phyloP scores from a whole-genome alignment of 225 moss, liverwort and hornwort species.

The Bryum argenteum region DNA sequence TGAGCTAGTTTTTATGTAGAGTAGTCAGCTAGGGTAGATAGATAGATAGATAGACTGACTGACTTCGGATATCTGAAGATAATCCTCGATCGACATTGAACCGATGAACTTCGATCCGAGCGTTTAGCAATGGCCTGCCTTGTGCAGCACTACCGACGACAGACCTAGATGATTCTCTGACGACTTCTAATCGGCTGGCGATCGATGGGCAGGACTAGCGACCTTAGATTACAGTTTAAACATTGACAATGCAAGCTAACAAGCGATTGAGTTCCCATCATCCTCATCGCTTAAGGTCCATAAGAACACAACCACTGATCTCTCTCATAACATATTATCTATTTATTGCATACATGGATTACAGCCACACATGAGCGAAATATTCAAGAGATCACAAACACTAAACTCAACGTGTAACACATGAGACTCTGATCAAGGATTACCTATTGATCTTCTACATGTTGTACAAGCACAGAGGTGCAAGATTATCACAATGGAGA shows the following conservation, averaged over 20 bases:
- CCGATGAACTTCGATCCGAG: not conserved
- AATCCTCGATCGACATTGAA: not conserved
- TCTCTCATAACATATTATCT: too few relatives aligned
- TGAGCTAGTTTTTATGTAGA: not conserved
- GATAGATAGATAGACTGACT: not conserved
- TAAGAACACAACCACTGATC: too few relatives aligned
- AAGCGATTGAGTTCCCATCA: slow-evolving; percentile 3
- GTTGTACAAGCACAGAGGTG: slow-evolving; percentile 22
- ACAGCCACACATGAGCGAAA: too few relatives aligned
- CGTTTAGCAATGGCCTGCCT: slow-evolving; percentile 12
- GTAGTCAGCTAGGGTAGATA: not conserved
- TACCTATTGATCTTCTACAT: slow-evolving; percentile 25
- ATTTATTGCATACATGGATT: too few relatives aligned
- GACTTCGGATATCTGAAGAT: not conserved
- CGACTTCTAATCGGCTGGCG: not conserved
- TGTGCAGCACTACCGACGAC: slow-evolving; percentile 23
- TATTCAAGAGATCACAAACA: too few relatives aligned
- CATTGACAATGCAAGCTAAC: not conserved
- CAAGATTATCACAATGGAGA: too few relatives aligned
- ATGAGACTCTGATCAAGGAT: not conserved
- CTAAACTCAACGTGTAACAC: too few relatives aligned
- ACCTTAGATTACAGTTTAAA: slow-evolving; percentile 13
- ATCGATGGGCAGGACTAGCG: not conserved
- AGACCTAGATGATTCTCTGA: slow-evolving; percentile 46
- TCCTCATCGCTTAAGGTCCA: not conserved